Base-by-base conservation (phyloP, 2,329 filamentous ascomycete species). In the Fusarium sp. region DNA sequence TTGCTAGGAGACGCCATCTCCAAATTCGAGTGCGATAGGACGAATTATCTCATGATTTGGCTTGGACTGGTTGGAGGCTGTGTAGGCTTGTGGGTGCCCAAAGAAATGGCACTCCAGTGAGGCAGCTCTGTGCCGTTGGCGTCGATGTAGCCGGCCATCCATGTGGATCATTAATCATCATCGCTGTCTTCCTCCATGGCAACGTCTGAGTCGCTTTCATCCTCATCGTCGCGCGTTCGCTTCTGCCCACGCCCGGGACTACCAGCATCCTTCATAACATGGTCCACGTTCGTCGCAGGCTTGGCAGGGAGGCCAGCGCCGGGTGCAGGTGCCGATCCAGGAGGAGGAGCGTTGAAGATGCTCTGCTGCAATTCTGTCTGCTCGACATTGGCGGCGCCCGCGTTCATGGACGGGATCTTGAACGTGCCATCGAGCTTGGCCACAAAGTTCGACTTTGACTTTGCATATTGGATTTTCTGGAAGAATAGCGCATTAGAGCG, bases 351-450 rank as follows among this genome's bases (percentile, higher is more conserved):
- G 76, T 91, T 91, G 84, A 95, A 95, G 74, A 96, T 94, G 77
- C 91, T 93, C 78, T 93, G 91, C 78, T 94, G 92, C 47, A 93
- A 85, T 72, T 93, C 91, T 4, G 92, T 94, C 73, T 92, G 88
- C 75, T 89, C 88, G 56, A 89, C 87, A 41, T 83, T 84, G 55
- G 84, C 83, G 60, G 87, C 85, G 30, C 83, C 85, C 18, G 85
- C 82, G 41, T 81, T 81, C 30, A 82, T 83, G 59, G 85, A 82
- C 13, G 93, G 90, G 73, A 93, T 87, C 77, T 91, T 91, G 82
- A 94, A 97, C 13, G 94, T 95, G 68, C 96, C 96, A 72, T 97
- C 95, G 56, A 99, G 90, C 81, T 97, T 97, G 36, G 94, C 90
- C 67, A 99, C 90, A 27, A 92, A 92, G 79, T 97, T 88, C 4